Conservation (phyloP, 257 asterid species). For the Mentha longifolia region DNA sequence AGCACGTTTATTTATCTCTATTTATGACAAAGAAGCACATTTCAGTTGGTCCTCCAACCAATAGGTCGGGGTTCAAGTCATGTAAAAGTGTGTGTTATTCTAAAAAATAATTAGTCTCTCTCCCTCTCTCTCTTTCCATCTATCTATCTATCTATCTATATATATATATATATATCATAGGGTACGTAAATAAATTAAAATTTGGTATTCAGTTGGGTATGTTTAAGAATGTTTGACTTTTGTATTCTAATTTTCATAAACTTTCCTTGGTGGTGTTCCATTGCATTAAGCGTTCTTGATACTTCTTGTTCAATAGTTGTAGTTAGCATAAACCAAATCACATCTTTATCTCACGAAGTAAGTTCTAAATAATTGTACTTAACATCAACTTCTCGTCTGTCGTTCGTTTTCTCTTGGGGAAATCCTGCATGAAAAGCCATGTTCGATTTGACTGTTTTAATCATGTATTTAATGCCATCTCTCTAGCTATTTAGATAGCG, state of each 20-base stretch:
- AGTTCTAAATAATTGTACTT: neutral
- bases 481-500: neutral
- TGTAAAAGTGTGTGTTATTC: no score
- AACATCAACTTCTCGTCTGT: slow-evolving; percentile 5
- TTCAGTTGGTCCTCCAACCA: no score
- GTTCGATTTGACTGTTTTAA: neutral
- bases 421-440: slow-evolving; percentile 2
- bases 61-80: no score
- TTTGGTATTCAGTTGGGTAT: neutral
- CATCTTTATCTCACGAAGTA: neutral
- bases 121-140: no score
- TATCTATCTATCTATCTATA: no score
- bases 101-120: no score
- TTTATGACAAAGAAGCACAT: no score
- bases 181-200: neutral
- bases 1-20: neutral
- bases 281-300: neutral
- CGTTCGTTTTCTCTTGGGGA: slow-evolving; percentile 8
- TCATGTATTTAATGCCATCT: neutral
- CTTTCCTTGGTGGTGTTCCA: neutral
- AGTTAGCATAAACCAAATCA: neutral
- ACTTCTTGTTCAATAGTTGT: neutral
- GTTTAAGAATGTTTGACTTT: slow-evolving; percentile 9
- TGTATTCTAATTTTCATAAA: neutral
- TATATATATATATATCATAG: neutral